phyloP scores from a whole-genome alignment of 2,329 filamentous ascomycete genomes.

The Xylaria sp. region DNA sequence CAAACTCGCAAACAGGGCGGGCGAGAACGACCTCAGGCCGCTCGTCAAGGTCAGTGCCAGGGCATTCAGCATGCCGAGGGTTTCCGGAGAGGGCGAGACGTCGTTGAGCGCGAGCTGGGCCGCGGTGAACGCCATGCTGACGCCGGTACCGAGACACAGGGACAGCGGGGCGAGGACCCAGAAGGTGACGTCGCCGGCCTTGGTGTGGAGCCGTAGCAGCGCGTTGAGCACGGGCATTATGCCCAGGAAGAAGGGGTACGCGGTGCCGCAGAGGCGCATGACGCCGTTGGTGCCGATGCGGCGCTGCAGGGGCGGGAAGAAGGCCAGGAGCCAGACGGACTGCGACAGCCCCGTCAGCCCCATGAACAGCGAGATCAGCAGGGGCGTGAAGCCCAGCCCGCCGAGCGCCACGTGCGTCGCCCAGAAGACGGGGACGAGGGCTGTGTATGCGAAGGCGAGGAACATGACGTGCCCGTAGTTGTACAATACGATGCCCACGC shows the following conservation, averaged over 20 bases:
- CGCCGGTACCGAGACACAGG: conserved; percentile 68
- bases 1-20: conserved; percentile 72
- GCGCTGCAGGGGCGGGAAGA: conserved; percentile 75
- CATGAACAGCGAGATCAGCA: conserved; percentile 75
- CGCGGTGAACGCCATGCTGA: conserved; percentile 76
- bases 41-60: conserved; percentile 71
- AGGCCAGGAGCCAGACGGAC: conserved; percentile 75
- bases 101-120: conserved; percentile 81
- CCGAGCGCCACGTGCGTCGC: conserved; percentile 72
- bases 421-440: conserved; percentile 74
- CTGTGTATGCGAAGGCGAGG: conserved; percentile 77
- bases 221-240: conserved; percentile 65
- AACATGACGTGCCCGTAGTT: conserved; percentile 74
- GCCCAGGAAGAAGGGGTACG: conserved; percentile 73
- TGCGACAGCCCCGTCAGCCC: conserved; percentile 73
- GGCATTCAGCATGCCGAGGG: conserved; percentile 78
- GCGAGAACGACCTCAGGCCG: conserved; percentile 72
- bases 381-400: conserved; percentile 71
- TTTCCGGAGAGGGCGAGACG: conserved; percentile 70
- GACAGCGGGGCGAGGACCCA: conserved; percentile 63
- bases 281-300: conserved; percentile 74
- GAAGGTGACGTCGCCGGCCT: conserved; percentile 58
- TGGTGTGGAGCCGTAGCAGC: conserved; percentile 61
- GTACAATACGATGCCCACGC: conserved; percentile 73
- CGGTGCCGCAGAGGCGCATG: conserved; percentile 65